Base-by-base conservation (phyloP, 2,329 filamentous ascomycete species). In the Fusarium luffae region DNA sequence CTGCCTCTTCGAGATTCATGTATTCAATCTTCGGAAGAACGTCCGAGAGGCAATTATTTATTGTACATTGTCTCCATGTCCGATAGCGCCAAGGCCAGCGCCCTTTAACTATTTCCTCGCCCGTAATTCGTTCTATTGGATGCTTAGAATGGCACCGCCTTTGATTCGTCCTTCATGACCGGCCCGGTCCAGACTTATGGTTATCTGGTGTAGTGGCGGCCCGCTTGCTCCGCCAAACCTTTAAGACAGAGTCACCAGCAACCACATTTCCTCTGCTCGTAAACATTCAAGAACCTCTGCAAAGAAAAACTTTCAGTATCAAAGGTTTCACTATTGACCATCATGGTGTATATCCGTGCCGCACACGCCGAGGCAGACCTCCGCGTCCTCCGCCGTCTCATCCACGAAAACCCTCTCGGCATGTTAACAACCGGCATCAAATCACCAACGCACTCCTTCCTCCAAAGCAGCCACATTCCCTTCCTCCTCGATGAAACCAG, bases 381-480 rank as follows among this genome's bases (percentile, higher is more conserved):
- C 46, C 77, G 80, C 0, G 77, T 79, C 4, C 83, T 92, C 19
- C 85, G 84, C 25, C 77, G 84, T 51, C 82, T 91, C 60, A 88
- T 92, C 70, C 82, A 81, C 19, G 81, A 85, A 12, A 86, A 90
- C 70, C 88, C 89, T 0, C 81, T 91, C 0, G 89, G 89, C 1
- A 80, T 91, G 28, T 72, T 92, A 13, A 90, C 87, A 7, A 91
- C 89, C 0, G 86, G 86, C 3, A 86, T 91, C 42, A 75, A 79
- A 6, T 89, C 86, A 0, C 41, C 78, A 10, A 74, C 70, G 0
- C 79, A 83, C 64, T 83, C 84, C 0, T 79, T 85, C 11, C 82
- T 90, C 2, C 88, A 89, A 73, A 83, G 82, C 59, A 88, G 82
- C 48, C 89, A 91, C 69, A 85, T 90, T n/a, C 88, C 88, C 0